A percentile compares a stretch with the other conserved stretches of the same genome.
phyloP scores from a whole-genome alignment of 352 stramenopile genomes.

The Phytophthora quininea region DNA sequence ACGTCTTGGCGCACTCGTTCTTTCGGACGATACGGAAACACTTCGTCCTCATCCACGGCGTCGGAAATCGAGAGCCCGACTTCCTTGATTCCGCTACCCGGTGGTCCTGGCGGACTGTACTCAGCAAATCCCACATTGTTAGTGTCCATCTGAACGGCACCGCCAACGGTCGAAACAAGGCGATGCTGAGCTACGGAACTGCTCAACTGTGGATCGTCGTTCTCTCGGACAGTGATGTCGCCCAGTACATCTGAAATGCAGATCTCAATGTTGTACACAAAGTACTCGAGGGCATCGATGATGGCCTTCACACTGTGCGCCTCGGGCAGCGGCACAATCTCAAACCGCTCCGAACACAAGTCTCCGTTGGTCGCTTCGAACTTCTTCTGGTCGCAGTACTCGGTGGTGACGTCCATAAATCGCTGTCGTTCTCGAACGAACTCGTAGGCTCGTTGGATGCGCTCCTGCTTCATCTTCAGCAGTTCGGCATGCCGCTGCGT shows the following conservation, averaged over 20 bases:
- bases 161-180: slow-evolving; percentile 36
- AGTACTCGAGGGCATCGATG: slow-evolving; percentile 47
- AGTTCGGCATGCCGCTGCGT: slow-evolving; percentile 12
- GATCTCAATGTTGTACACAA: slow-evolving; percentile 56
- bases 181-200: slow-evolving; percentile 39
- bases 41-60: slow-evolving; percentile 46
- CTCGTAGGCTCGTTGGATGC: slow-evolving; percentile 31
- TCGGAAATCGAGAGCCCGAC: slow-evolving; percentile 39
- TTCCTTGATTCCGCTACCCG: slow-evolving; percentile 16
- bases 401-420: slow-evolving; percentile 28
- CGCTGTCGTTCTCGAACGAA: slow-evolving; percentile 32
- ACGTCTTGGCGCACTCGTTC: slow-evolving; percentile 39
- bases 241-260: slow-evolving; percentile 47
- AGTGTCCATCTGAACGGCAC: slow-evolving; percentile 38
- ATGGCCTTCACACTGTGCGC: slow-evolving; percentile 33
- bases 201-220: slow-evolving; percentile 38
- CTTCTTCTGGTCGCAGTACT: slow-evolving; percentile 46
- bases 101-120: slow-evolving; percentile 14
- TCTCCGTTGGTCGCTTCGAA: slow-evolving; percentile 42
- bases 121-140: slow-evolving; percentile 47
- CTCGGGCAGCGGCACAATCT: slow-evolving; percentile 45
- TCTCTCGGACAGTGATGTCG: slow-evolving; percentile 53
- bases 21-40: slow-evolving; percentile 37
- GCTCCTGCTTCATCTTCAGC: slow-evolving; percentile 31
- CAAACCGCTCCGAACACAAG: slow-evolving; percentile 42